phyloP scores from a whole-genome alignment of 257 asterid genomes.

The Penstemon davidsonii region DNA sequence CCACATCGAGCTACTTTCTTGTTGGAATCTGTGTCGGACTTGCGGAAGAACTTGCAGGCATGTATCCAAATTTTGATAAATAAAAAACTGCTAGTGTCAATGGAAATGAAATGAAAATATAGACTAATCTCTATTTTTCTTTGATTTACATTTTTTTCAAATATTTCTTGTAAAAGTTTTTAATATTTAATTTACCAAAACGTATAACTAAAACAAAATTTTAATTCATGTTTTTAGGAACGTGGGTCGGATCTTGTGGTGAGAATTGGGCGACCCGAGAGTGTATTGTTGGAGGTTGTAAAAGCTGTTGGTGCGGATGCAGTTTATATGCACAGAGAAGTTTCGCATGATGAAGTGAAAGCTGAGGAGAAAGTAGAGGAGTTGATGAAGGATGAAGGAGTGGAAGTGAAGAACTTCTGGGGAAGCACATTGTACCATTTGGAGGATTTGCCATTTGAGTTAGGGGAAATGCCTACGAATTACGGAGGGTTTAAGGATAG shows the following conservation, averaged over 20 bases:
- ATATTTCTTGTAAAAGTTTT: no score
- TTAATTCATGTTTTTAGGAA: no score
- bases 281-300: conserved; percentile 72
- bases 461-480: conserved; percentile 80
- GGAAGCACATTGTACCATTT: conserved; percentile 96
- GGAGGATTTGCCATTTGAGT: conserved; percentile 89
- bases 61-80: no score
- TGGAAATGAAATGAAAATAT: no score
- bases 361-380: conserved; percentile 86
- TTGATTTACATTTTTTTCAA: no score
- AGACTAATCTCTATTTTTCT: no score
- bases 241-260: conserved; percentile 95
- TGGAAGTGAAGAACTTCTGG: conserved; percentile 90
- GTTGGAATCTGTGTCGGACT: conserved; percentile 72
- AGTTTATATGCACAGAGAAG: conserved; percentile 84
- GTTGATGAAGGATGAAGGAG: conserved; percentile 81
- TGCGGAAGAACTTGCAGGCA: conserved; percentile 63
- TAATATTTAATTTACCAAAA: no score
- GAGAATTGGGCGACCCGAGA: conserved; percentile 86
- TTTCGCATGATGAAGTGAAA: conserved; percentile 80
- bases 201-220: no score
- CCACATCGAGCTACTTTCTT: conserved; percentile 75
- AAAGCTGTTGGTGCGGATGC: conserved; percentile 89
- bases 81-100: no score
- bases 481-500: conserved; percentile 89